Conservation (phyloP, 805 yeast species). For the Candida nonsorbophila region DNA sequence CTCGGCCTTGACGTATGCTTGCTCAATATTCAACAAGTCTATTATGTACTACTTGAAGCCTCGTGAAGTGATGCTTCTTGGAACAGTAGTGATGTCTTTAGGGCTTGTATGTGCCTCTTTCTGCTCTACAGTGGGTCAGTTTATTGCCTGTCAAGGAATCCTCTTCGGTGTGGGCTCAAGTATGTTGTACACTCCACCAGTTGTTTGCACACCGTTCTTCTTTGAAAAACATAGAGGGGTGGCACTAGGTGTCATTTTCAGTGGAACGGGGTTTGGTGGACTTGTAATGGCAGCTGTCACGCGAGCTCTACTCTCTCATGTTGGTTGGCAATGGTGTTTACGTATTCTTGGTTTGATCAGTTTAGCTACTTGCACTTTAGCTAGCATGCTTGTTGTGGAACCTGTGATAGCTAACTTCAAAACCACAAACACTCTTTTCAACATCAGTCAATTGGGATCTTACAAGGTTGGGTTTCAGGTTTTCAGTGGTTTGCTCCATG, state of each 20-base stretch:
- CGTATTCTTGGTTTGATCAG: conserved; percentile 23
- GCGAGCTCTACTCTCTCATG: conserved; percentile 14
- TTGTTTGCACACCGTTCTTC: conserved; percentile 26
- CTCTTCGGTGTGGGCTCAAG: conserved; percentile 28
- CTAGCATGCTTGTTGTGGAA: conserved; percentile 11
- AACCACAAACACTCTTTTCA: conserved; percentile 7
- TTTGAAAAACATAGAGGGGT: conserved; percentile 23
- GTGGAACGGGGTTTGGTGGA: conserved; percentile 34
- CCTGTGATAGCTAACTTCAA: conserved; percentile 6
- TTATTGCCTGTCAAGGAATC: conserved; percentile 26
- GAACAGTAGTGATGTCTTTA: conserved; percentile 17
- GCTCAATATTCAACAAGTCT: conserved; percentile 20
- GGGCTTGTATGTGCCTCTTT: conserved; percentile 24
- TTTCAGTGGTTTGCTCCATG: conserved; percentile 20
- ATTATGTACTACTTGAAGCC: conserved; percentile 12
- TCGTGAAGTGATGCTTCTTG: conserved; percentile 18
- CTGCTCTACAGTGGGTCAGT: conserved; percentile 15
- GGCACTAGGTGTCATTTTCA: conserved; percentile 29
- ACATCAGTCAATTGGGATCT: conserved; percentile 12
- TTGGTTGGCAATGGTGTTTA: conserved; percentile 32
- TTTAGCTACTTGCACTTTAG: conserved; percentile 9
- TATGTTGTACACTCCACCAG: conserved; percentile 26
- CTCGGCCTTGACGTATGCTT: conserved; percentile 21
- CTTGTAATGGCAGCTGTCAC: conserved; percentile 23
- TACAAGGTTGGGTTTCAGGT: conserved; percentile 12